Evolutionary conservation across 768 basidiomycete genomes (phyloP), one percentile per base, ranked within the genome.

Genomic region (Macrocybe gigantea): DNA sequence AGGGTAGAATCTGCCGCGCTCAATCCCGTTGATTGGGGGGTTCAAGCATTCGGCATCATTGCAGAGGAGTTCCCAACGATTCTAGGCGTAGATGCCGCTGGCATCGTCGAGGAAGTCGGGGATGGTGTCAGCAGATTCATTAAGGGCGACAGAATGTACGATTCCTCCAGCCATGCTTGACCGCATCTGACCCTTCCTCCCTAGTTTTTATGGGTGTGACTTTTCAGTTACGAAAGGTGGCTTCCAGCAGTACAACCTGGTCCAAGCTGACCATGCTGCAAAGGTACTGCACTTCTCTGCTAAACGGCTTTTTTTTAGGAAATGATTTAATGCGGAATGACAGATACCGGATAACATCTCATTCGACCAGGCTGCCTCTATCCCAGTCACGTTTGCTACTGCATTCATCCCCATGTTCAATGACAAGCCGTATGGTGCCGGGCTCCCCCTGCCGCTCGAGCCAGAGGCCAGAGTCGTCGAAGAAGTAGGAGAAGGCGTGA

Each of bases 91-190:
- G 80, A 82, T 45, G 64, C 68, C 33, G 73, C 80, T 37, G 81
- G 81, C 4, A 67, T 71, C 1, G 72, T 82, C 5, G 72, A 69
- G 22, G 69, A 63, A 32, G 64, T 82, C 39, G 81, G 80, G 2
- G 72, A 74, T 47, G 75, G 71, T 1, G 79, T 83, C 6, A 67
- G 62, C 10, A 62, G 64, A 32, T 73, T 79, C 56, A 64, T 72
- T 50, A 66, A 67, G 30, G 80, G 79, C 2, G 78, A 82, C 57
- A 65, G 69, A 58, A 75, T 82, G 77, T 78, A 62, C 53, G 73
- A n/a, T n/a, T n/a, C 7, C 32, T 32, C 34, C 9, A 6, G 15
- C 11, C 11, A 6, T 22, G 42, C 11, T 9, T 56, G 14, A n/a
- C 55, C 42, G n/a, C 31, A 42, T 30, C 48, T 48, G 11, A n/a